These are phyloP conservation scores for Murraya koenigii DNA, from an alignment of 345 rosid genomes.

Conservation along the genomic window DNA sequence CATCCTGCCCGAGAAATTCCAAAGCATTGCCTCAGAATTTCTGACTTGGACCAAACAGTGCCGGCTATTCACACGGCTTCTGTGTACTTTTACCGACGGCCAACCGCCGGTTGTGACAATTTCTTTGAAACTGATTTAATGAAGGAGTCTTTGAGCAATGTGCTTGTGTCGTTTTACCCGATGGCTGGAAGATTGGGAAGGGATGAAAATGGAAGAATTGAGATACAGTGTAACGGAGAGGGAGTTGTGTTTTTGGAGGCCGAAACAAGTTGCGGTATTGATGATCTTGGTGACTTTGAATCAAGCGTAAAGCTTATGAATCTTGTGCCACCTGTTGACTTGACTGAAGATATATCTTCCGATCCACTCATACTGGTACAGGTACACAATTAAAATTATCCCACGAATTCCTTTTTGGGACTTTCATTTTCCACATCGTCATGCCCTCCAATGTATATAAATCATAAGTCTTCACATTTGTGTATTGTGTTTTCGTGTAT, in stretches of 20 bases:
- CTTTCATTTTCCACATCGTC: no score
- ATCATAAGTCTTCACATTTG: no score
- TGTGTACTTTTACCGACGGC: constrained; percentile 26
- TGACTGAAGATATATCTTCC: constrained; percentile 26
- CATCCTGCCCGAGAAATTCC: constrained; percentile 20
- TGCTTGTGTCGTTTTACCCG: constrained; percentile 41
- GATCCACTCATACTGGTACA: constrained; percentile 33
- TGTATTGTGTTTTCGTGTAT: neutral
- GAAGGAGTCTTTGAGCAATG: constrained; percentile 33
- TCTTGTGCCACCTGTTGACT: constrained; percentile 32
- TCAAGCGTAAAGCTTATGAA: constrained; percentile 17
- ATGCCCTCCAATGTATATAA: no score
- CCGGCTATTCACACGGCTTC: constrained; percentile 22
- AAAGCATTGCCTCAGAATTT: constrained; percentile 27
- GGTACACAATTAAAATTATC: neutral
- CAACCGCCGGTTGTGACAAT: constrained; percentile 16
- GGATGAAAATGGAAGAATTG: constrained; percentile 36
- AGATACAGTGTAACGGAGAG: constrained; percentile 37
- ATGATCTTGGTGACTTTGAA: constrained; percentile 19
- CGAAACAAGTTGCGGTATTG: constrained; percentile 21
- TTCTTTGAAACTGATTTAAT: constrained; percentile 22
- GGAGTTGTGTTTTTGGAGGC: constrained; percentile 40
- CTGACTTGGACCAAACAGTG: constrained; percentile 32
- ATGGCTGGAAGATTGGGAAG: constrained; percentile 40
- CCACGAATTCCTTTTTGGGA: no score